Evolutionary conservation across 2,329 filamentous ascomycete genomes (phyloP), one percentile per base, ranked within the genome.

Genomic region (Colletotrichum brevisporum): DNA sequence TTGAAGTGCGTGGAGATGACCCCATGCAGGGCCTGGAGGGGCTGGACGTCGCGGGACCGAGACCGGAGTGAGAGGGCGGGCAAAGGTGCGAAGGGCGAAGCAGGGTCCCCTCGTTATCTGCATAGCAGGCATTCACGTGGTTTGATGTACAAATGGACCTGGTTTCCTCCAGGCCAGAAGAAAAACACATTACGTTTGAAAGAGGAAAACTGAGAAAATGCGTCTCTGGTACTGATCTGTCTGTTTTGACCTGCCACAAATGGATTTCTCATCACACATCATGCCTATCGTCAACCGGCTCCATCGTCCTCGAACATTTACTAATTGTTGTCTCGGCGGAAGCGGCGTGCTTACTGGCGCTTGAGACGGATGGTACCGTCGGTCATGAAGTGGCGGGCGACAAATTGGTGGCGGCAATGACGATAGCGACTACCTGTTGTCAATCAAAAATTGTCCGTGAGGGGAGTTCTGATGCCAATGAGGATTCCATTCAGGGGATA

Each of bases 1-100:
- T 83, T 43, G 88, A 87, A 73, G 83, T 86, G 68, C 85, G 82
- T 52, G 86, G 88, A 1, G 89, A 91, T 74, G 94, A 98, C 82
- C 94, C 95, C 4, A 99, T 99, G 96, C 94, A 98, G 82, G 95
- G 95, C 41, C 83, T 99, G 6, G 95, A 98, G 79, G 94, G 93
- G 16, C 84, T 98, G 63, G 97, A 98, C 81, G 93, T 98, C 75
- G 97, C 95, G 63, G 97, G 97, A 9, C 96, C 96, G 13, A 95
- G 93, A 80, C 91, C 88, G 63, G 90, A 89, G 76, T 96, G 79
- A 88, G 79, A 88, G 72, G 58, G 61, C 77, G 76, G 73, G 31
- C 10, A 75, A 75, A 48, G 31, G 36, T 24, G n/a, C n/a, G 36
- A 56, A 41, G 56, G 52, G 43, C 13, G 62, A n/a, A n/a, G n/a